Conservation (phyloP, 2,329 filamentous ascomycete species). For the Ophiocordyceps sinensis region DNA sequence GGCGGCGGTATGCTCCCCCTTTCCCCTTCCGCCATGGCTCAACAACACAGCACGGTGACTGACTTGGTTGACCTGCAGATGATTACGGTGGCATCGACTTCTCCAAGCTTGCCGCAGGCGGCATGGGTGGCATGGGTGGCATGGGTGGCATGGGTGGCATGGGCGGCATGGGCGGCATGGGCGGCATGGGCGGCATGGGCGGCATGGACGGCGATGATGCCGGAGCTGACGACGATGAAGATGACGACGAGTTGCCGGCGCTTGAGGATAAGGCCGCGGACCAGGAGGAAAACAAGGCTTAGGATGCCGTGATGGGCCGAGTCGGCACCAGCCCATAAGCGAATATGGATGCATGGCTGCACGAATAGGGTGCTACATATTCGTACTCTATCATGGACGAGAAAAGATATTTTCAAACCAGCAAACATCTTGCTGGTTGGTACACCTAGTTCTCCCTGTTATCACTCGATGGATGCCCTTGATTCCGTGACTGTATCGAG, state of each 20-base stretch:
- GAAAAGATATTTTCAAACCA: no score
- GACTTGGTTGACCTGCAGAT: conserved; percentile 21
- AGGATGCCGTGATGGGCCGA: conserved; percentile 3
- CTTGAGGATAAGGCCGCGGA: conserved; percentile 50
- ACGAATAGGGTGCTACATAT: neutral
- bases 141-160: conserved; percentile 58
- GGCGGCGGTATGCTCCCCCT: conserved; percentile 22
- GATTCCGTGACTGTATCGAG: no score
- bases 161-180: conserved; percentile 54
- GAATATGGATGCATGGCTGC: neutral
- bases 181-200: conserved; percentile 41
- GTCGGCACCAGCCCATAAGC: neutral
- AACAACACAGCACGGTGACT: neutral
- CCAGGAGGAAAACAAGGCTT: conserved; percentile 24
- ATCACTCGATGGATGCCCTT: no score
- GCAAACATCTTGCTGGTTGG: no score
- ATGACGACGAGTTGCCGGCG: conserved; percentile 63
- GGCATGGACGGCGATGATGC: conserved; percentile 30
- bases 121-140: conserved; percentile 15
- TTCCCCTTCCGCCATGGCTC: neutral
- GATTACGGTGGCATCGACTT: conserved; percentile 86
- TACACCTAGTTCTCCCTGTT: no score
- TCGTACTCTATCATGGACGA: no score
- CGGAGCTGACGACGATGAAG: conserved; percentile 46
- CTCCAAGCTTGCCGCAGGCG: conserved; percentile 64